These are phyloP conservation scores for Aeschynomene evenia DNA, from an alignment of 306 rosid species.

Conservation along the genomic window DNA sequence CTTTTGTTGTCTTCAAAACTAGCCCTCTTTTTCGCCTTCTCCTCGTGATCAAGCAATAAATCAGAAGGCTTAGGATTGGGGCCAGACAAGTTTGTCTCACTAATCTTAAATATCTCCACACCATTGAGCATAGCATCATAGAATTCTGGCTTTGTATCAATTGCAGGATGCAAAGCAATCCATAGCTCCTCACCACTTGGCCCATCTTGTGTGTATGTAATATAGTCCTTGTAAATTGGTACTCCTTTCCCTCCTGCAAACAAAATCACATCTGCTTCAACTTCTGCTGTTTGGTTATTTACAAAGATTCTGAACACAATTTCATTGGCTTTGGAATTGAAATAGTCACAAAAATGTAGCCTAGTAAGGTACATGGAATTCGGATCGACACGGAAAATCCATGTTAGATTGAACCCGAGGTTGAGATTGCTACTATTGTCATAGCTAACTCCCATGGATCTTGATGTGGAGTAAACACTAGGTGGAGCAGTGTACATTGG, in stretches of 20 bases:
- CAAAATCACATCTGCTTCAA: slow-evolving; percentile 42
- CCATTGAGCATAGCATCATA: slow-evolving; percentile 51
- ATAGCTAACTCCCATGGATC: slow-evolving; percentile 61
- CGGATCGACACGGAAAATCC: slow-evolving; percentile 53
- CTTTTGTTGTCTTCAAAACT: neutral
- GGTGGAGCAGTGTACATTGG: slow-evolving; percentile 44
- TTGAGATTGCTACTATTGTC: slow-evolving; percentile 2
- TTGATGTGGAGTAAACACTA: slow-evolving; percentile 36
- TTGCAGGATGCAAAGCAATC: slow-evolving; percentile 47
- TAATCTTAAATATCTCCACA: slow-evolving; percentile 49
- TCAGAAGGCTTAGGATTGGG: slow-evolving; percentile 52
- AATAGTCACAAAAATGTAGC: slow-evolving; percentile 53
- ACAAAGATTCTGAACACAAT: slow-evolving; percentile 42
- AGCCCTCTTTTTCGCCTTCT: neutral
- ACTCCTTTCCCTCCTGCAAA: slow-evolving; percentile 39
- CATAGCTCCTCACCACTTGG: slow-evolving; percentile 29
- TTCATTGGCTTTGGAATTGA: slow-evolving; percentile 19
- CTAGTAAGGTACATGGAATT: slow-evolving; percentile 43
- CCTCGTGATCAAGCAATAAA: slow-evolving; percentile 30
- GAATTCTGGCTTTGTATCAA: slow-evolving; percentile 30
- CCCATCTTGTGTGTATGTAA: slow-evolving; percentile 6
- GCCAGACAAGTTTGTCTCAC: slow-evolving; percentile 48
- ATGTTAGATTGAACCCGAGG: slow-evolving; percentile 46
- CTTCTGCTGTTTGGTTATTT: slow-evolving; percentile 49
- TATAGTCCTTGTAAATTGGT: slow-evolving; percentile 44